Base-by-base conservation (phyloP, 768 basidiomycete species). In the Cyclocybe cylindracea region DNA sequence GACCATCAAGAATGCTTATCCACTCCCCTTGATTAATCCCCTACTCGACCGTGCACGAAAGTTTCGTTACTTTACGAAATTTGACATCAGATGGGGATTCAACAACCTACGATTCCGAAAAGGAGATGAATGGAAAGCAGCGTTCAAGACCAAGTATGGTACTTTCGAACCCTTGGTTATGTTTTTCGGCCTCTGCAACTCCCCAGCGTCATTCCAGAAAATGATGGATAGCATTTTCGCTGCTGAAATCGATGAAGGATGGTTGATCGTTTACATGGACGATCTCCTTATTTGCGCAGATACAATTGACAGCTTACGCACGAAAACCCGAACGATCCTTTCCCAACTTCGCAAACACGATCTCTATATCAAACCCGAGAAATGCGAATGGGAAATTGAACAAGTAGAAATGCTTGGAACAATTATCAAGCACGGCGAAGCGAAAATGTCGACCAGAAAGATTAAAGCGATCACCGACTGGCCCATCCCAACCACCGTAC, bases 71-170 rank as follows among this genome's bases (percentile, higher is more conserved):
- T 77, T 72, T 57, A 70, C 70, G 1, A 68, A 67, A 44, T 39
- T 79, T 6, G 74, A 81, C 55, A 60, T 80, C 6, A 50, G 62
- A 39, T 63, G 65, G 39, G 74, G 69, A 0, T 80, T 66, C 55
- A 67, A 77, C 58, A 67, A 71, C 16, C 36, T 68, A 3, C 36
- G 48, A 7, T 61, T 79, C 43, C 66, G 63, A 8, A 56, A 71
- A 44, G 74, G 73, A 5, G 67, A 78, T 43, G 60, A 76, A 60
- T 71, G 68, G 66, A 79, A 78, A 7, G 68, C 71, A 0, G 67
- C 70, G 0, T 79, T 79, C 54, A 68, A 71, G 34, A 74, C 37
- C 2, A 70, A 57, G 41, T 14, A 34, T 55, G 53, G 51, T 31
- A 32, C 65, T 1, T 68, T 63, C 29, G 39, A 57, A 52, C 60